Evolutionary conservation across 1,284 basidiomycete genomes (phyloP), one percentile per base, ranked within the genome.

Genomic region (Lignosus rhinocerotis): DNA sequence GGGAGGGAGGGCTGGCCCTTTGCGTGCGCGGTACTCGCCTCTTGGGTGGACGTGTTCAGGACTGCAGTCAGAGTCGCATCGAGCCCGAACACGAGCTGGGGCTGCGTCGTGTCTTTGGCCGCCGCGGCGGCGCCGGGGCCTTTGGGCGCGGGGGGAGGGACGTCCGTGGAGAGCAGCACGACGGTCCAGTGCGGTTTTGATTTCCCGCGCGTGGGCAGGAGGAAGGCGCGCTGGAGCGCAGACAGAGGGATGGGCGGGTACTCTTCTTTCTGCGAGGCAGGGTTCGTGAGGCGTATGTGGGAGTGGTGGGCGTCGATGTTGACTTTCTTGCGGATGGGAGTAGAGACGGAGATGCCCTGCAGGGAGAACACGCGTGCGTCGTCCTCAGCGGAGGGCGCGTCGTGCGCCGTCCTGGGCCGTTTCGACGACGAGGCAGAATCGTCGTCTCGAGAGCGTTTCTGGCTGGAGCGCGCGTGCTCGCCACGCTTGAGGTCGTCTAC

Each of bases 271-370:
- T 76, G 72, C 0, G 81, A 79, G 1, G 72, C 62, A 1, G 82
- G 73, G 66, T 85, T 76, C 14, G 74, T 71, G 61, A 90, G 79
- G 4, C 74, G 76, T 47, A 89, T 75, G 6, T 79, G 75, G 17
- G 73, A 71, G 14, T 71, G 64, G 62, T 82, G 78, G 42, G 88
- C 72, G 14, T 79, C 80, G 61, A 90, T 78, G 65, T 88, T 81
- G 21, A 86, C 79, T 63, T 88, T 88, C 73, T 87, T 88, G 51
- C 88, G 83, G 42, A 89, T 69, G n/a, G 88, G 87, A 0, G 87
- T 82, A 10, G 84, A 83, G 11, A 80, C 75, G 21, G 87, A 88
- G 49, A 89, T 71, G 30, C 81, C 72, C 38, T 85, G 82, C 6
- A 89, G 73, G 2, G 82, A 82, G 72, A 79, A 85, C 6, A 80